Conservation (phyloP, 1,284 basidiomycete genomes). For the Irpex sp. region DNA sequence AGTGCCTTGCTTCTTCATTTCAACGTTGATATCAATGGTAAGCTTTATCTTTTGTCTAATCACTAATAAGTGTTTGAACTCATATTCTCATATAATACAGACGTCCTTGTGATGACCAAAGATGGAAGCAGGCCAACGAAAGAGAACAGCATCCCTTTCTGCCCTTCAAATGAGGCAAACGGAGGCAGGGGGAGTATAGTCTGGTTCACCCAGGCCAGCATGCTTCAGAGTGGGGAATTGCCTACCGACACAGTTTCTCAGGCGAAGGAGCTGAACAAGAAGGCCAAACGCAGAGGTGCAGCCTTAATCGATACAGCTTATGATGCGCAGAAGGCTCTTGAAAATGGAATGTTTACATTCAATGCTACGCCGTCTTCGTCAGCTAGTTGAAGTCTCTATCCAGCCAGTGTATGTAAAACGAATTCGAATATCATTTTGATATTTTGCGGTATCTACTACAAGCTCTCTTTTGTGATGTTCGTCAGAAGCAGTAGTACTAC, state of each 20-base stretch:
- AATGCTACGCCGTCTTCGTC: not conserved
- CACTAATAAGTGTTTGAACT: not conserved
- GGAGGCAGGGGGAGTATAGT: conserved; percentile 7
- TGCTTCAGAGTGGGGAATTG: conserved; percentile 7
- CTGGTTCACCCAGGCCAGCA: conserved; percentile 10
- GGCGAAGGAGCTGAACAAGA: not conserved
- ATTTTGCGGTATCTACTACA: no score
- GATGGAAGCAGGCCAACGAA: not conserved
- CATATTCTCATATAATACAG: not conserved
- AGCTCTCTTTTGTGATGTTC: no score
- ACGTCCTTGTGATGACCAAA: not conserved
- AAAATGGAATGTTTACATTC: not conserved
- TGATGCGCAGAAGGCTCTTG: not conserved
- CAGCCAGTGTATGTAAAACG: no score
- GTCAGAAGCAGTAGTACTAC: no score
- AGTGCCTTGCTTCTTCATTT: conserved; percentile 13
- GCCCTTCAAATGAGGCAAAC: not conserved
- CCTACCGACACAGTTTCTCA: not conserved
- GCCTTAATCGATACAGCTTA: not conserved
- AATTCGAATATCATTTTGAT: no score
- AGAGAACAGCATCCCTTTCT: not conserved
- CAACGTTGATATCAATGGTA: conserved; percentile 9
- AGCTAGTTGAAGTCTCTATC: no score
- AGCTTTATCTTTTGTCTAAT: not conserved
- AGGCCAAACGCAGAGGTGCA: not conserved